phyloP scores from a whole-genome alignment of 2,329 filamentous ascomycete genomes.

The Alternaria metachromatica region DNA sequence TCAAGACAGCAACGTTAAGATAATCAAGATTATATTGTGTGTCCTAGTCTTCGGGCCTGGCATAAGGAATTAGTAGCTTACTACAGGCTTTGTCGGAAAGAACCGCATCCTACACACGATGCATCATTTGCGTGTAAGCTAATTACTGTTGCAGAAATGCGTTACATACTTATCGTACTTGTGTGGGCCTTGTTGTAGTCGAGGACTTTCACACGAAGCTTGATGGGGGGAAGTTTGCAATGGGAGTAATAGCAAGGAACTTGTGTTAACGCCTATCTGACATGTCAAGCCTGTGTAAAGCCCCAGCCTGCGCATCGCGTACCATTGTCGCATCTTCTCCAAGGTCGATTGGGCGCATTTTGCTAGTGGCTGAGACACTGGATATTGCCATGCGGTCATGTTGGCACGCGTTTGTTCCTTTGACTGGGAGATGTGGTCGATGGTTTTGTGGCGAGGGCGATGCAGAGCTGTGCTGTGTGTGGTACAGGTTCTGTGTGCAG shows the following conservation, averaged over 20 bases:
- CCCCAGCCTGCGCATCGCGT: too few species aligned
- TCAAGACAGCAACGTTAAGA: too few species aligned
- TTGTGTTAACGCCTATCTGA: background rate
- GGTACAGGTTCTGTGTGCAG: background rate
- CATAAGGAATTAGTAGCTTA: too few species aligned
- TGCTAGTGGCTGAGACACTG: background rate
- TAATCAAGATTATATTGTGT: too few species aligned
- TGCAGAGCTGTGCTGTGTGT: background rate
- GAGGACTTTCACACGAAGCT: too few species aligned
- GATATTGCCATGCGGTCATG: background rate
- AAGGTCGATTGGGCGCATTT: background rate
- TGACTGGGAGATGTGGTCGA: background rate
- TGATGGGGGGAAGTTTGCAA: background rate
- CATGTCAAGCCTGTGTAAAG: background rate
- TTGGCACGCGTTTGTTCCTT: background rate
- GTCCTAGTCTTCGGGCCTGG: too few species aligned
- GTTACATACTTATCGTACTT: too few species aligned
- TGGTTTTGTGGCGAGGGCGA: background rate
- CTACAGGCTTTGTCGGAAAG: too few species aligned
- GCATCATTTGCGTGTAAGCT: too few species aligned
- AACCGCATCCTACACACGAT: too few species aligned
- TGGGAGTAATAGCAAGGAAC: background rate
- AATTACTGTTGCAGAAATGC: too few species aligned
- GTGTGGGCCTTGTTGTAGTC: too few species aligned
- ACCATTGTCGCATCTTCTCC: background rate